Evolutionary conservation across 306 rosid species (phyloP), one percentile per base, ranked within the genome.

Genomic region (Cucurbita maxima): DNA sequence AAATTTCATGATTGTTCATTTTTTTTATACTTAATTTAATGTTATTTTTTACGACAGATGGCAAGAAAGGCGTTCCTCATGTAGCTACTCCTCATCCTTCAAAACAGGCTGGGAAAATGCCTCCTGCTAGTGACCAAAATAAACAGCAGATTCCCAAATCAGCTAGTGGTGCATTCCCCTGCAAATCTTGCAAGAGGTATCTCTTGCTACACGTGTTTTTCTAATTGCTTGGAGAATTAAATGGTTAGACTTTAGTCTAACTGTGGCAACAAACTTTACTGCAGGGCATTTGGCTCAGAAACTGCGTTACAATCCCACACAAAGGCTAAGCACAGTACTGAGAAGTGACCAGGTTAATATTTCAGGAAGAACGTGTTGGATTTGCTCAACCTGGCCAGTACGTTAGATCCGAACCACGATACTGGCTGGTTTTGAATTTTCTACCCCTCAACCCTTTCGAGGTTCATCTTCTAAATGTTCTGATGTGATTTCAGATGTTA

Each of bases 11-110:
- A 40, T 40, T 5, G 43, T 40, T 20, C 16, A 13, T 3, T 47
- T 47, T 47, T 47, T 44, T 2, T 1, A 8, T 44, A 10, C 10
- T 44, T 44, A 8, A 44, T 44, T 44, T 44, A 2, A 44, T 44
- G 12, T 50, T 13, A 50, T 50, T 13, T 13, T 50, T 52, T 11
- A 19, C 15, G 12, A 73, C 81, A 84, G 90, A 81, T 71, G 78
- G 82, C 76, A 81, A 79, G 82, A 86, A 52, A 48, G 73, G 78
- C 43, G 80, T 63, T 58, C 79, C 57, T 74, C 88, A 85, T 72
- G 84, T 71, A 45, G 90, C 85, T 38, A 89, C 96, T 66, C 92
- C 92, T 53, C 40, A 89, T 78, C 96, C 96, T 45, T 75, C 85
- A 77, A 89, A 87, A 79, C 82, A 81, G 81, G 79, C 87, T 57